phyloP scores from a whole-genome alignment of 108 stramenopile genomes.

The Cyclotella sp. region DNA sequence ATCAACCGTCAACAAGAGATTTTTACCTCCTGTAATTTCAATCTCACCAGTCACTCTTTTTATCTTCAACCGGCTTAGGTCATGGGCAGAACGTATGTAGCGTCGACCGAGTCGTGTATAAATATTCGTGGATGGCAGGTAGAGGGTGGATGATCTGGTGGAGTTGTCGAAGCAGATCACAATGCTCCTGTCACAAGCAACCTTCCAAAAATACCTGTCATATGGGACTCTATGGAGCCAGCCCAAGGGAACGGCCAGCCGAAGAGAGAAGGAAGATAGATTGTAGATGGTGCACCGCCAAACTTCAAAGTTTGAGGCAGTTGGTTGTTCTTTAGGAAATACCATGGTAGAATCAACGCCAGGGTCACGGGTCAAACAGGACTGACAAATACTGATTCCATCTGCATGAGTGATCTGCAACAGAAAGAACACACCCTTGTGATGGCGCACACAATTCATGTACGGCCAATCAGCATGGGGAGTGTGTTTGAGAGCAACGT shows the following conservation, averaged over 20 bases:
- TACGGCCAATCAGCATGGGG: not conserved
- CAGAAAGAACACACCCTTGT: not conserved
- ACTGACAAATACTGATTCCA: not conserved
- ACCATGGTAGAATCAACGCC: not conserved
- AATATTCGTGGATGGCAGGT: too few relatives aligned
- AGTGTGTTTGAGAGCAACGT: not conserved
- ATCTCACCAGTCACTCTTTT: too few relatives aligned
- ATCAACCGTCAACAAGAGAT: too few relatives aligned
- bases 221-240: not conserved
- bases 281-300: not conserved
- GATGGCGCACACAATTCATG: not conserved
- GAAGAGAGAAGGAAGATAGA: not conserved
- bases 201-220: not conserved
- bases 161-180: not conserved
- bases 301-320: not conserved
- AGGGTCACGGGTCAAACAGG: not conserved
- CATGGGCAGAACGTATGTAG: too few relatives aligned
- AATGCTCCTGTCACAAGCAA: not conserved
- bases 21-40: too few relatives aligned
- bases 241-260: not conserved
- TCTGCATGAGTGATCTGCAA: not conserved
- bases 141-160: too few relatives aligned
- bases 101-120: too few relatives aligned
- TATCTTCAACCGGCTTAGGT: too few relatives aligned
- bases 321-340: conserved; percentile 7